Evolutionary conservation across 2,329 filamentous ascomycete species (phyloP).

Genomic region (Ceratocystis cubensis): DNA sequence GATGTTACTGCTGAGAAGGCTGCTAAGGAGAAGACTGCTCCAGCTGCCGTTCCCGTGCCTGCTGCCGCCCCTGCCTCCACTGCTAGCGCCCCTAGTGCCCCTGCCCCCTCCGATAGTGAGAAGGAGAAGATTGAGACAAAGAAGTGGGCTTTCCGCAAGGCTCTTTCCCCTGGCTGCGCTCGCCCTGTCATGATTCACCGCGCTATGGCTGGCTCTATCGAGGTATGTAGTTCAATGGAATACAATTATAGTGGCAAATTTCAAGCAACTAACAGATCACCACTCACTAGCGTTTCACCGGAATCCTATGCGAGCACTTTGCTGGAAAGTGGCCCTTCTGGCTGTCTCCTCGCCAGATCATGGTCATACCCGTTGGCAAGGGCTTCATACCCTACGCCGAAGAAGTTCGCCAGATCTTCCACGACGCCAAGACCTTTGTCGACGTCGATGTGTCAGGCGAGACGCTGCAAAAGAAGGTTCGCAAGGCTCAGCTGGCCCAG

Average conservation of each 20-base stretch:
- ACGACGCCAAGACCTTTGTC: constrained; percentile 54
- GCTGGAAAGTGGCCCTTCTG: constrained; percentile 84
- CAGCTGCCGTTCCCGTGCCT: constrained; percentile 22
- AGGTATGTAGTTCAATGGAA: constrained; percentile 22
- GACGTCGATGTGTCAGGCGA: constrained; percentile 49
- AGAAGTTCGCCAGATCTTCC: constrained; percentile 58
- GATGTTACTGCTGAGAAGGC: constrained; percentile 22
- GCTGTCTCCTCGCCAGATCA: constrained; percentile 69
- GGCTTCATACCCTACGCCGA: constrained; percentile 59
- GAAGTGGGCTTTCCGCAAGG: constrained; percentile 31
- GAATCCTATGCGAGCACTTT: constrained; percentile 72
- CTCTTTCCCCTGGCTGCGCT: constrained; percentile 55
- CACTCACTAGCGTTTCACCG: constrained; percentile 45
- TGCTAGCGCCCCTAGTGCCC: constrained; percentile 9
- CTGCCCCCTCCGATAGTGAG: constrained; percentile 29
- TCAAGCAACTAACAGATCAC: constrained; percentile 3
- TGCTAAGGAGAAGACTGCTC: constrained; percentile 26
- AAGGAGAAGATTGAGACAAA: constrained; percentile 35
- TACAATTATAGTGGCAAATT: background rate
- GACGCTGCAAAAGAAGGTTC: constrained; percentile 82
- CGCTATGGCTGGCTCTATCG: constrained; percentile 59
- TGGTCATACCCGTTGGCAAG: constrained; percentile 62
- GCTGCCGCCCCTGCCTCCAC: constrained; percentile 27
- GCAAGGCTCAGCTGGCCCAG: constrained; percentile 64
- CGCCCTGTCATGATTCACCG: constrained; percentile 80